These are phyloP conservation scores for Metschnikowia chrysomelidarum DNA, from an alignment of 805 yeast species.

Conservation along the genomic window DNA sequence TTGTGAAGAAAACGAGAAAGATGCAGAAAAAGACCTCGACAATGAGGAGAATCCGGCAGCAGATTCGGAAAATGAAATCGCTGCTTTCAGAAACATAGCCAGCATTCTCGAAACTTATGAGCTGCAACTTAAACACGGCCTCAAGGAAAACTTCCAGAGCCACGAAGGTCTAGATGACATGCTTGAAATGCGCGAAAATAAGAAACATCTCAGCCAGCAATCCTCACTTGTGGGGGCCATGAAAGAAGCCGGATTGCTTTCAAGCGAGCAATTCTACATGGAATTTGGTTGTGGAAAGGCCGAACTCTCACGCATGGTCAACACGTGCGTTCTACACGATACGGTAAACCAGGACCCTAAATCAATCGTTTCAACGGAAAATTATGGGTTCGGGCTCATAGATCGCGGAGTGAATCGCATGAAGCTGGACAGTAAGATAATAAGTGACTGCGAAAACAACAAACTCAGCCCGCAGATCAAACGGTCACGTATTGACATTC, in stretches of 20 bases:
- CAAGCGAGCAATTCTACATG: conserved; percentile 39
- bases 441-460: conserved; percentile 45
- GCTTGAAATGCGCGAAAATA: conserved; percentile 49
- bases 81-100: background rate
- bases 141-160: conserved; percentile 15
- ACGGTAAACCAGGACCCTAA: conserved; percentile 1
- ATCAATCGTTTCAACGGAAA: background rate
- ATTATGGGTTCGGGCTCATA: conserved; percentile 55
- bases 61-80: background rate
- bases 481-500: conserved; percentile 73
- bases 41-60: background rate
- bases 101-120: conserved; percentile 7
- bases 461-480: conserved; percentile 31
- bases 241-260: conserved; percentile 39
- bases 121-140: conserved; percentile 17
- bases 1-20: background rate
- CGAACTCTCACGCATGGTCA: conserved; percentile 69
- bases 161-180: conserved; percentile 39
- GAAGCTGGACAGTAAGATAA: conserved; percentile 73
- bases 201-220: conserved; percentile 82
- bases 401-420: conserved; percentile 77
- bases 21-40: background rate
- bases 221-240: conserved; percentile 74
- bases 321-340: conserved; percentile 32
- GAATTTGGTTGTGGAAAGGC: conserved; percentile 95